phyloP scores from a whole-genome alignment of 257 asterid genomes.

The Solanum appendiculatum region DNA sequence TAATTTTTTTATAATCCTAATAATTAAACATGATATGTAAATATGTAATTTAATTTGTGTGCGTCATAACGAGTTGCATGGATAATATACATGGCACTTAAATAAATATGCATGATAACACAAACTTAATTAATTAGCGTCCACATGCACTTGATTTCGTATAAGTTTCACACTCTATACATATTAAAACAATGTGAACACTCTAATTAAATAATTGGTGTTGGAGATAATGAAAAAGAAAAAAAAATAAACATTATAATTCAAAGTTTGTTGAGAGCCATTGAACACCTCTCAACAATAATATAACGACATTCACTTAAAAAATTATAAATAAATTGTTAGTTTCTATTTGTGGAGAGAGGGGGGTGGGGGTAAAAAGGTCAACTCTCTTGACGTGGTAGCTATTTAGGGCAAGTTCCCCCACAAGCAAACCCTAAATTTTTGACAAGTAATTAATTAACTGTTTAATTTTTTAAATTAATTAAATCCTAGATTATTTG shows the following conservation, averaged over 20 bases:
- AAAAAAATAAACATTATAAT: neutral
- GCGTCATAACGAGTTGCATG: neutral
- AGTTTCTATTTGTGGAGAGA: neutral
- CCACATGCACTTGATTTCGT: conserved; percentile 2
- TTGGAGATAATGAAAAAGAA: conserved; percentile 1
- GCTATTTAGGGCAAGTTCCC: conserved; percentile 32
- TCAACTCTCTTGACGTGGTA: conserved; percentile 33
- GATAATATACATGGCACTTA: neutral
- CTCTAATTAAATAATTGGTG: neutral
- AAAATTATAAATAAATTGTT: neutral
- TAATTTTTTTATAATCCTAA: neutral
- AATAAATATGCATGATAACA: neutral
- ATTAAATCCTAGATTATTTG: conserved; percentile 9
- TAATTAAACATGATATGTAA: neutral
- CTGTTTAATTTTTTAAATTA: neutral
- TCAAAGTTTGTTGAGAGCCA: conserved; percentile 45
- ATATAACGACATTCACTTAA: conserved; percentile 11
- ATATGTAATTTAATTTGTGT: neutral
- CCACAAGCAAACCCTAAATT: conserved; percentile 4
- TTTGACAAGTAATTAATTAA: conserved; percentile 34
- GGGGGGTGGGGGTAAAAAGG: neutral
- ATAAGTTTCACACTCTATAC: neutral
- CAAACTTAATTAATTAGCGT: neutral
- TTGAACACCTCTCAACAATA: conserved; percentile 38
- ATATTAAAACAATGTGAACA: conserved; percentile 4